Evolutionary conservation across 768 basidiomycete genomes (phyloP), one percentile per base, ranked within the genome.

Genomic region (Tylopilus cervinicoccineus): DNA sequence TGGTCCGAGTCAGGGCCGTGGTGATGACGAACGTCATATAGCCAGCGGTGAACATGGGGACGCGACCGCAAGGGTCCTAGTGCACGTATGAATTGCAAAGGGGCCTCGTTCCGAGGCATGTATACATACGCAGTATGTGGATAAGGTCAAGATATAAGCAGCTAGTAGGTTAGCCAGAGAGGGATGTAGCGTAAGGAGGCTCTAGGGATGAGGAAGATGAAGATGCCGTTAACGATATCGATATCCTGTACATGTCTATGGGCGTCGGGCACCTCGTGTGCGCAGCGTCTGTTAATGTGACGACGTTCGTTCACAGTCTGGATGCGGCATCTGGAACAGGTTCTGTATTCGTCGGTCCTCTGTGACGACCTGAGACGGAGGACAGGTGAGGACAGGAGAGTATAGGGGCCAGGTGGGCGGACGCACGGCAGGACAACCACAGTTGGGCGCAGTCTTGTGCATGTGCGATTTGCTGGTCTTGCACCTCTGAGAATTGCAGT

Each of bases 341-440:
- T 70, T 70, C 8, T 70, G 68, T 45, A 70, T 71, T 26, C 62
- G 67, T 23, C 67, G 60, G 46, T 68, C 46, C 17, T 70, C 70
- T 16, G 70, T 71, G 0, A 70, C 56, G 13, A 71, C 56, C 68
- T 70, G 41, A 3, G 17, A 20, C 16, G 24, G 13, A 13, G 5
- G 7, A 27, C 27, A 13, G 38, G 33, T 58, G 6, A 51, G 49
- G 19, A n/a, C 6, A 16, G 13, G 16, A 13, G 26, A 9, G 9
- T 23, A 56, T 54, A 56, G 59, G 64, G 50, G 48, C 24, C 5
- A 34, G 11, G 17, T 9, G 2, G 28, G 2, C n/a, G 39, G 39
- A 58, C 64, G 40, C 31, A 67, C 70, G 26, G 56, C 2, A 14
- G 52, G 41, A 22, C 68, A 70, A 20, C 62, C 67, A 40, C 68